phyloP scores from a whole-genome alignment of 2,329 filamentous ascomycete genomes.

The Pseudopyricularia cyperi region DNA sequence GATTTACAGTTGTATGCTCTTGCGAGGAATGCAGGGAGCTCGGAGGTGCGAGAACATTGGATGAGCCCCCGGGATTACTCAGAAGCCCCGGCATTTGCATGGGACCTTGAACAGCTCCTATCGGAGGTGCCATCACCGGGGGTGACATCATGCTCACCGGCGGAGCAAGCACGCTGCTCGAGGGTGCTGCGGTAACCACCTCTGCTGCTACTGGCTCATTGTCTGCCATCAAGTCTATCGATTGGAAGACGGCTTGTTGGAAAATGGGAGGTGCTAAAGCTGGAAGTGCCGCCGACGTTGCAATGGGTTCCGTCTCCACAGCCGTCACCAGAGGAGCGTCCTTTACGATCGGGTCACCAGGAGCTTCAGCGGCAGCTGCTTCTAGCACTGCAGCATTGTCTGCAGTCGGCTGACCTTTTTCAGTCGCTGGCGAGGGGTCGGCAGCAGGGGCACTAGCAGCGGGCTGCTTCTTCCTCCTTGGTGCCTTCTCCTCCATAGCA shows the following conservation, averaged over 20 bases:
- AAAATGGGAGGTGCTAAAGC: conserved; percentile 2
- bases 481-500: conserved; percentile 45
- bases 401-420: conserved; percentile 3
- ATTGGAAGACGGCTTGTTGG: conserved; percentile 6
- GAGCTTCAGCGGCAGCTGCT: neutral
- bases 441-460: conserved; percentile 7
- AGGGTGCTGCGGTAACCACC: neutral
- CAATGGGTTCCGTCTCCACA: neutral
- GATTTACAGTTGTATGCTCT: neutral
- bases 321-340: neutral
- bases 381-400: conserved; percentile 3
- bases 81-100: conserved; percentile 13
- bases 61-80: conserved; percentile 6
- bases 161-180: conserved; percentile 1
- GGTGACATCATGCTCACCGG: conserved; percentile 12
- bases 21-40: conserved; percentile 12
- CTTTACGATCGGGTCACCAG: neutral
- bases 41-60: conserved; percentile 14
- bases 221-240: conserved; percentile 2
- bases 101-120: conserved; percentile 3
- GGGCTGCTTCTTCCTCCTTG: conserved; percentile 35
- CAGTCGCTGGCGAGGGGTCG: conserved; percentile 9
- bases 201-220: neutral
- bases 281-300: neutral
- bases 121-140: conserved; percentile 10